Evolutionary conservation across 106 monocot species (phyloP).

Genomic region (Dioscorea dumetorum): DNA sequence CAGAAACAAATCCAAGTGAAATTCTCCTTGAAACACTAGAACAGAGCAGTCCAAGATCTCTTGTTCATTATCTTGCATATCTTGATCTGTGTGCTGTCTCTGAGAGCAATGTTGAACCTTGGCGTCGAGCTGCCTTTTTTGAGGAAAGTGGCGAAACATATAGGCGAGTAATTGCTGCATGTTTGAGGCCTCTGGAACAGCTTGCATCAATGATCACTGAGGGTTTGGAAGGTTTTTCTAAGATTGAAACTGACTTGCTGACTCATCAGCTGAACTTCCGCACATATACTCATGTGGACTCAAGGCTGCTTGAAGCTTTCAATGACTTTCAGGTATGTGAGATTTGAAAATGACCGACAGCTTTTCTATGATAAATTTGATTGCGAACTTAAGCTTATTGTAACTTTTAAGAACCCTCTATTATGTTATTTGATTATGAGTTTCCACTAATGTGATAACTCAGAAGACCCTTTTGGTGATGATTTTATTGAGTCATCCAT

Average conservation of each 20-base stretch:
- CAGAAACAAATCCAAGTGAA: constrained; percentile 93
- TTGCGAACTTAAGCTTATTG: too few relatives aligned
- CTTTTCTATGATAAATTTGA: too few relatives aligned
- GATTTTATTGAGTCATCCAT: too few relatives aligned
- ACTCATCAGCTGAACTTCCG: constrained; percentile 47
- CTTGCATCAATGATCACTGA: constrained; percentile 54
- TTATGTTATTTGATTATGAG: too few relatives aligned
- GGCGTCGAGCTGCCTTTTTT: constrained; percentile 93
- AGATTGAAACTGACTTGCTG: constrained; percentile 52
- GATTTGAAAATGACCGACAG: too few relatives aligned
- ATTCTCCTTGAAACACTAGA: constrained; percentile 72
- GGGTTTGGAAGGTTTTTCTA: constrained; percentile 47
- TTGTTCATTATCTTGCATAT: constrained; percentile 82
- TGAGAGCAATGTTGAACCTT: constrained; percentile 78
- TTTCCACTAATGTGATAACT: too few relatives aligned
- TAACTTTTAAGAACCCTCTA: too few relatives aligned
- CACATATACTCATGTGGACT: constrained; percentile 20
- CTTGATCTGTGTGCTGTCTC: constrained; percentile 77
- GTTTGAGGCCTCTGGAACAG: constrained; percentile 84
- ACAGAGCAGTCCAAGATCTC: constrained; percentile 72
- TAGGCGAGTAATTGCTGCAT: constrained; percentile 52
- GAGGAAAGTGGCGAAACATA: constrained; percentile 95
- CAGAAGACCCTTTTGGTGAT: too few relatives aligned
- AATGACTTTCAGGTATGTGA: constrained; percentile 68
- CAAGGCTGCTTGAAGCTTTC: constrained; percentile 53